phyloP scores from a whole-genome alignment of 1,139 yeast species.

The Suhomyces atakaporum region DNA sequence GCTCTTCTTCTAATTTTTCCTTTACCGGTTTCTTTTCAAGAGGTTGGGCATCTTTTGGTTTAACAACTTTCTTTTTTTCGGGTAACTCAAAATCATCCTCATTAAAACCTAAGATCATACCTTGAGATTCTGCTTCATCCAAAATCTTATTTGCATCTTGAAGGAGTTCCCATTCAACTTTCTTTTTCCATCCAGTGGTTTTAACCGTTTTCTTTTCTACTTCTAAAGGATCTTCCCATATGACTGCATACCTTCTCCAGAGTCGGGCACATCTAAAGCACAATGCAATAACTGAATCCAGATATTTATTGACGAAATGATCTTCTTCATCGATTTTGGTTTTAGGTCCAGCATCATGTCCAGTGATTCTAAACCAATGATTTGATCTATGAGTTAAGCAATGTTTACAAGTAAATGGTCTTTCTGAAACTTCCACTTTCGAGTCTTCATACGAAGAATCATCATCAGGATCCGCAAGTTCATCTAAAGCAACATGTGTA shows the following conservation, averaged over 20 bases:
- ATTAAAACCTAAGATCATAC: conserved; percentile 13
- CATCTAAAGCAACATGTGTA: conserved; percentile 29
- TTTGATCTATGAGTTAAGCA: conserved; percentile 56
- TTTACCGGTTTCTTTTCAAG: background rate
- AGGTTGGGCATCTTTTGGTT: conserved; percentile 3
- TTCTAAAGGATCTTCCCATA: conserved; percentile 84
- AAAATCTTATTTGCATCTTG: conserved; percentile 64
- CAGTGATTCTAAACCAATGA: conserved; percentile 76
- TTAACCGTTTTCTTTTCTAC: conserved; percentile 51
- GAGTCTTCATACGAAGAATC: conserved; percentile 67
- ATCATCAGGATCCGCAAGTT: conserved; percentile 62
- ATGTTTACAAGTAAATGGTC: conserved; percentile 59
- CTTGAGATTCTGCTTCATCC: conserved; percentile 38
- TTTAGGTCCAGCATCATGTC: conserved; percentile 41
- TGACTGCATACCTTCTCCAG: conserved; percentile 88
- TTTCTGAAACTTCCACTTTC: conserved; percentile 39
- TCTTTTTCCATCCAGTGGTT: conserved; percentile 56
- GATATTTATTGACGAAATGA: conserved; percentile 18
- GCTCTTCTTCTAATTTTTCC: conserved; percentile 6
- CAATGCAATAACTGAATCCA: conserved; percentile 50
- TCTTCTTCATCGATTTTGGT: conserved; percentile 24
- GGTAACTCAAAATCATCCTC: conserved; percentile 10
- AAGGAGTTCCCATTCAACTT: conserved; percentile 70
- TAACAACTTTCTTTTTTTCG: conserved; percentile 6
- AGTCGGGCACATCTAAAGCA: conserved; percentile 85